These are phyloP conservation scores for Millerozyma miso DNA, from an alignment of 805 yeast genomes.

Conservation along the genomic window DNA sequence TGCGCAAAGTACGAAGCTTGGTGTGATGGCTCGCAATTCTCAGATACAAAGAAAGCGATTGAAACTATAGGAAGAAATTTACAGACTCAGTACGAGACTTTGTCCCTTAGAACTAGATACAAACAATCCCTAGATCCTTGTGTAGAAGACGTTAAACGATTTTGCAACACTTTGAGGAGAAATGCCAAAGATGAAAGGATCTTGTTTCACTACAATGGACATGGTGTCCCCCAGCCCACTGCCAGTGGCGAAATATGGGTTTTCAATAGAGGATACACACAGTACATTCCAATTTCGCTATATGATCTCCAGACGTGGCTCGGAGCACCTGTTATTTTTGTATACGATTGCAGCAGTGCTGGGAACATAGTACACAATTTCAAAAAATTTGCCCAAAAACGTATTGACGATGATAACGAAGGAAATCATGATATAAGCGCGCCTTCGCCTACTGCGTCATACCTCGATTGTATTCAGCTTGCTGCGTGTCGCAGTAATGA, in stretches of 20 bases:
- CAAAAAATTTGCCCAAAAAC: conserved; percentile 82
- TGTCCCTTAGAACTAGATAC: conserved; percentile 81
- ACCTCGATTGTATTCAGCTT: conserved; percentile 82
- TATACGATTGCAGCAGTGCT: conserved; percentile 91
- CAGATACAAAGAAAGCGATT: conserved; percentile 85
- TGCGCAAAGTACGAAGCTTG: conserved; percentile 91
- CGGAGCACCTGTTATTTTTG: conserved; percentile 95
- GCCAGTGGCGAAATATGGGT: conserved; percentile 98
- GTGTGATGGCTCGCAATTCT: conserved; percentile 79
- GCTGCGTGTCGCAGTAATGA: conserved; percentile 92
- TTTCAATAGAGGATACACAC: conserved; percentile 94
- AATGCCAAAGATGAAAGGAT: conserved; percentile 92
- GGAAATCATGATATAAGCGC: conserved; percentile 47
- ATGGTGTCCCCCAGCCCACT: conserved; percentile 97
- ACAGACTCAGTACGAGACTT: conserved; percentile 84
- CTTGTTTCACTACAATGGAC: conserved; percentile 93
- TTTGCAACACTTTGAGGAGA: conserved; percentile 82
- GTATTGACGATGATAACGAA: conserved; percentile 81
- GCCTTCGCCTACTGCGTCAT: conserved; percentile 63
- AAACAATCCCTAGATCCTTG: conserved; percentile 92
- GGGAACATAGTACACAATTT: conserved; percentile 90
- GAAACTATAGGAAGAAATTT: conserved; percentile 86
- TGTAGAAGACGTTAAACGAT: conserved; percentile 90
- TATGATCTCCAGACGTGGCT: conserved; percentile 95
- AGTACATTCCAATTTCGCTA: conserved; percentile 93